These are phyloP conservation scores for Exidia glandulosa DNA, from an alignment of 768 basidiomycete genomes.

Conservation along the genomic window DNA sequence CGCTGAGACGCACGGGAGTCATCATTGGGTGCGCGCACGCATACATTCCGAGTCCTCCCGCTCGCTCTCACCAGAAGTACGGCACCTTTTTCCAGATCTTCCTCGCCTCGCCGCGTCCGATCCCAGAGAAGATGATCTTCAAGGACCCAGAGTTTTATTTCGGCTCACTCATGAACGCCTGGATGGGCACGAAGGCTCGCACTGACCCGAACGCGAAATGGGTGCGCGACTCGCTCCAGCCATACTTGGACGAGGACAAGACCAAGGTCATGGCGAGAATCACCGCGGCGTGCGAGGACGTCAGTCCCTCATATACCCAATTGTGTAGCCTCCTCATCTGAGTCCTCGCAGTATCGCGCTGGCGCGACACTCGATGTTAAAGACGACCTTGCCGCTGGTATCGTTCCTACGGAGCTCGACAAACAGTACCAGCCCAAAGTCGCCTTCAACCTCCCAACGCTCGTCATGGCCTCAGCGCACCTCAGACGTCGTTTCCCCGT, in stretches of 20 bases:
- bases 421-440: background rate
- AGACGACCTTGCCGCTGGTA: conserved; percentile 4
- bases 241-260: conserved; percentile 5
- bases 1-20: conserved; percentile 6
- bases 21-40: conserved; percentile 8
- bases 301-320: background rate
- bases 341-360: conserved; percentile 6
- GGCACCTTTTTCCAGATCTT: conserved; percentile 7
- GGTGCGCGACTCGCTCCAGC: conserved; percentile 8
- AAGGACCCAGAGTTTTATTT: conserved; percentile 6
- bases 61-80: background rate
- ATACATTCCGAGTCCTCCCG: background rate
- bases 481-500: conserved; percentile 9
- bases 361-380: conserved; percentile 9
- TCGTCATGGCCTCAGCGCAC: conserved; percentile 8
- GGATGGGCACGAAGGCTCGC: conserved; percentile 6
- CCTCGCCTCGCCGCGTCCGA: conserved; percentile 9
- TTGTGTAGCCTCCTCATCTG: background rate
- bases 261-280: conserved; percentile 3
- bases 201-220: conserved; percentile 2
- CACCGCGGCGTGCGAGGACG: conserved; percentile 9
- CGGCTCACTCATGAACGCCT: conserved; percentile 3
- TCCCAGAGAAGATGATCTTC: conserved; percentile 10
- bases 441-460: conserved; percentile 7
- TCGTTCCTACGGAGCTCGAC: conserved; percentile 3